Evolutionary conservation across 768 basidiomycete species (phyloP).

Genomic region (Plicaturopsis crispa): DNA sequence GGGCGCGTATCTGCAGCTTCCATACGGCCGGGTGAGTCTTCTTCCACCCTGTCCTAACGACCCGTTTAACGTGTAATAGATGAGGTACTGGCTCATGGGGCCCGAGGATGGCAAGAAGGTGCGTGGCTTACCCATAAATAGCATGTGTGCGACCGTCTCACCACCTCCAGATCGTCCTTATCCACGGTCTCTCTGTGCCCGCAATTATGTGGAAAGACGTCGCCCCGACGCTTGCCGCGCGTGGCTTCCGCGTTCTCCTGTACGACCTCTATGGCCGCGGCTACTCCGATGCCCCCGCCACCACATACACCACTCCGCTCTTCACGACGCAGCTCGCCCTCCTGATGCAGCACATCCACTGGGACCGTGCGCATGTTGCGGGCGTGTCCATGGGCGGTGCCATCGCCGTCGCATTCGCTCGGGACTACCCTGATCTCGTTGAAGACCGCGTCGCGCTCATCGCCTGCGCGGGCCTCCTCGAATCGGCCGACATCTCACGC

Average conservation of each 20-base stretch:
- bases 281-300: constrained; percentile 74
- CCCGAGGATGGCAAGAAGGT: constrained; percentile 64
- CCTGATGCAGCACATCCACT: constrained; percentile 70
- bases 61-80: constrained; percentile 25
- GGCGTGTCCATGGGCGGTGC: constrained; percentile 67
- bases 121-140: constrained; percentile 9
- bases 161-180: constrained; percentile 54
- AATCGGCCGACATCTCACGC: constrained; percentile 62
- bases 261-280: constrained; percentile 82
- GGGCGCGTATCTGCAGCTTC: constrained; percentile 57
- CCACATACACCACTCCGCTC: constrained; percentile 54
- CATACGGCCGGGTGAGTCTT: constrained; percentile 51
- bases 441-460: constrained; percentile 59
- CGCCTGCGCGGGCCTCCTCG: constrained; percentile 63
- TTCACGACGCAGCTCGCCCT: constrained; percentile 77
- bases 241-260: constrained; percentile 66
- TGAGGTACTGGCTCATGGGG: constrained; percentile 73
- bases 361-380: constrained; percentile 57
- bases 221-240: constrained; percentile 51
- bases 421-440: constrained; percentile 66
- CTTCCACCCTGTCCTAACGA: background rate
- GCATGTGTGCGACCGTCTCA: constrained; percentile 2
- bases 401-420: constrained; percentile 62
- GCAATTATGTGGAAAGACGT: constrained; percentile 74
- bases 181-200: constrained; percentile 74